phyloP scores from a whole-genome alignment of 2,329 filamentous ascomycete genomes.

The Raffaelea albimanens region DNA sequence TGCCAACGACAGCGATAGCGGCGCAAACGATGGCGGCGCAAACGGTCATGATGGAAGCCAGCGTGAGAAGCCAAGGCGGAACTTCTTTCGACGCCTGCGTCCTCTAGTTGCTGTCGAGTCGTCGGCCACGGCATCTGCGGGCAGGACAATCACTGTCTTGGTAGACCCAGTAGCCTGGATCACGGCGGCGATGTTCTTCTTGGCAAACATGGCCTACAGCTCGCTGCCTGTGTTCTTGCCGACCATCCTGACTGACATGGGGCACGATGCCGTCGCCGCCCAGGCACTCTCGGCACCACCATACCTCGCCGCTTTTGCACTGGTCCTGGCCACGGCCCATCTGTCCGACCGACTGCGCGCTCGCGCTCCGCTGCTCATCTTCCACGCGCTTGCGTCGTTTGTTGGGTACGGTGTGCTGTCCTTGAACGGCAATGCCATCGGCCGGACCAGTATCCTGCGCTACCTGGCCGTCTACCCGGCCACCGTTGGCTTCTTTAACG shows the following conservation, averaged over 20 bases:
- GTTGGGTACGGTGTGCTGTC: slow-evolving; percentile 50
- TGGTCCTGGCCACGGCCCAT: slow-evolving; percentile 63
- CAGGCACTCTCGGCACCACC: slow-evolving; percentile 77
- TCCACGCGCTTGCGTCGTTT: slow-evolving; percentile 59
- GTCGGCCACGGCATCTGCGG: neutral
- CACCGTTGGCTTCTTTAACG: slow-evolving; percentile 70
- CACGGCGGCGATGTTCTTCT: slow-evolving; percentile 75
- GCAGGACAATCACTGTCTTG: slow-evolving; percentile 36
- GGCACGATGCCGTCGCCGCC: slow-evolving; percentile 54
- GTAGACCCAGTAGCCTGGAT: slow-evolving; percentile 63
- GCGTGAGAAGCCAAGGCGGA: no score
- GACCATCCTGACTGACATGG: slow-evolving; percentile 69
- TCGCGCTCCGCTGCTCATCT: slow-evolving; percentile 57
- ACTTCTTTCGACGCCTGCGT: no score
- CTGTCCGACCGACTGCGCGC: slow-evolving; percentile 57
- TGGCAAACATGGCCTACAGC: slow-evolving; percentile 78
- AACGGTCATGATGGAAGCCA: neutral
- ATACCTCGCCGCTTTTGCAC: slow-evolving; percentile 64
- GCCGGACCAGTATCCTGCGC: slow-evolving; percentile 34
- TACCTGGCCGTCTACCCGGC: slow-evolving; percentile 75
- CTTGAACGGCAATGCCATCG: slow-evolving; percentile 36
- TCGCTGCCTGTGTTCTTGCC: slow-evolving; percentile 83
- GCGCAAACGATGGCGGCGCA: slow-evolving; percentile 1
- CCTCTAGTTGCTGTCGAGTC: no score
- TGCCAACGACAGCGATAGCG: slow-evolving; percentile 6